Evolutionary conservation across 1,284 basidiomycete species (phyloP).

Genomic region (Malassezia sympodialis): DNA sequence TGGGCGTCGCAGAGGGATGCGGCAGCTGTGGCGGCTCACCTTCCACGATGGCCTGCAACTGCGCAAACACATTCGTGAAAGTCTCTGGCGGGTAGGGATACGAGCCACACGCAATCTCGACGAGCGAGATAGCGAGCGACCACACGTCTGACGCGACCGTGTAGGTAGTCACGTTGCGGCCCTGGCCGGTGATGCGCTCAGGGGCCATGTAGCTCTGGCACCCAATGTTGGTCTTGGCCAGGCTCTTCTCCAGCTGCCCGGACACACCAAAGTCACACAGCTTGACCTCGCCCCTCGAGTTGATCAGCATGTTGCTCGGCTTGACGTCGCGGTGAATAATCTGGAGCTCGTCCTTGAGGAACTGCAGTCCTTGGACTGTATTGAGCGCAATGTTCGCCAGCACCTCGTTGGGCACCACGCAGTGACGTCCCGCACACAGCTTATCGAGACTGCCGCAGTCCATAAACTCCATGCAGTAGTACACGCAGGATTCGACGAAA

Average conservation of each 20-base stretch:
- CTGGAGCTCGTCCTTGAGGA: slow-evolving; percentile 88
- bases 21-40: slow-evolving; percentile 82
- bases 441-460: slow-evolving; percentile 89
- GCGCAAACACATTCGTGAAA: slow-evolving; percentile 90
- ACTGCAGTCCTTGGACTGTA: slow-evolving; percentile 84
- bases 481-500: slow-evolving; percentile 95
- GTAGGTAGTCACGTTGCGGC: slow-evolving; percentile 77
- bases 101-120: slow-evolving; percentile 79
- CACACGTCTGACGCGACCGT: slow-evolving; percentile 95
- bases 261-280: slow-evolving; percentile 97
- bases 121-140: slow-evolving; percentile 91
- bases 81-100: slow-evolving; percentile 99
- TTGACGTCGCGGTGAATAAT: slow-evolving; percentile 98
- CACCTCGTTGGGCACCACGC: slow-evolving; percentile 66
- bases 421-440: slow-evolving; percentile 50
- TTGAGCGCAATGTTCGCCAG: slow-evolving; percentile 70
- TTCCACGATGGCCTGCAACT: slow-evolving; percentile 88
- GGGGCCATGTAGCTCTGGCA: slow-evolving; percentile 99
- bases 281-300: slow-evolving; percentile 78
- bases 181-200: slow-evolving; percentile 89
- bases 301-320: slow-evolving; percentile 91
- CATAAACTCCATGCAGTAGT: slow-evolving; percentile 99
- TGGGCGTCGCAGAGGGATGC: slow-evolving; percentile 12
- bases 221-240: slow-evolving; percentile 97
- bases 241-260: slow-evolving; percentile 85